These are phyloP conservation scores for Brettanomyces sp. DNA, from an alignment of 805 yeast species.

Conservation along the genomic window DNA sequence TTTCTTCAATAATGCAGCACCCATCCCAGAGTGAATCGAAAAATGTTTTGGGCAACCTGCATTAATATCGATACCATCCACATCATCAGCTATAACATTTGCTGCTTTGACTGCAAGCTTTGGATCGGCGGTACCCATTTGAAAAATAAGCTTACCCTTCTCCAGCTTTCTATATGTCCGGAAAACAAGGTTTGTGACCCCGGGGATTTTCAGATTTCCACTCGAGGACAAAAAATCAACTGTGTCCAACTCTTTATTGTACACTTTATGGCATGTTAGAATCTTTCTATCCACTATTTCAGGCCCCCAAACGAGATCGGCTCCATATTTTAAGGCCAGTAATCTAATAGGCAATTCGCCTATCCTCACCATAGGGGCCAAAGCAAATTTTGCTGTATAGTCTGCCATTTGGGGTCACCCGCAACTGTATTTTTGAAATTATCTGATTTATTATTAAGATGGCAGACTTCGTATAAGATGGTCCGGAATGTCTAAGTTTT, in stretches of 20 bases:
- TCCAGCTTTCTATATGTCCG: slow-evolving; percentile 63
- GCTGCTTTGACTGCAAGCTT: slow-evolving; percentile 87
- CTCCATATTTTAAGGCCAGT: slow-evolving; percentile 72
- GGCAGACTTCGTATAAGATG: too few relatives aligned
- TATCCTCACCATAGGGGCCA: slow-evolving; percentile 96
- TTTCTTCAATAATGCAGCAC: slow-evolving; percentile 79
- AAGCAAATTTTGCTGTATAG: slow-evolving; percentile 68
- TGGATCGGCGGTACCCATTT: slow-evolving; percentile 81
- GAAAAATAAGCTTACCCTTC: slow-evolving; percentile 65
- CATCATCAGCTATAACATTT: slow-evolving; percentile 68
- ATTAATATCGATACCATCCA: slow-evolving; percentile 86
- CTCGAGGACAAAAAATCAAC: slow-evolving; percentile 44
- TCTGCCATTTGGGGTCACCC: slow-evolving; percentile 37
- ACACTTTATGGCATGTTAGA: slow-evolving; percentile 55
- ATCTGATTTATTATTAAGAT: too few relatives aligned
- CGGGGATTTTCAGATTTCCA: slow-evolving; percentile 33
- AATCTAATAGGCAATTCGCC: slow-evolving; percentile 91
- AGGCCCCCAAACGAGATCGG: slow-evolving; percentile 95
- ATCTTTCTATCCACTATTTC: slow-evolving; percentile 87
- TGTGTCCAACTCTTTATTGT: slow-evolving; percentile 47
- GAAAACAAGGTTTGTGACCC: slow-evolving; percentile 46
- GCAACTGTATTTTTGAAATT: too few relatives aligned
- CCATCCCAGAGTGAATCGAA: slow-evolving; percentile 94
- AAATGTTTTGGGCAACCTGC: slow-evolving; percentile 98
- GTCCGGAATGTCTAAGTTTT: neutral